Evolutionary conservation across 2,329 filamentous ascomycete genomes (phyloP).

Genomic region (Pseudogymnoascus sp.): DNA sequence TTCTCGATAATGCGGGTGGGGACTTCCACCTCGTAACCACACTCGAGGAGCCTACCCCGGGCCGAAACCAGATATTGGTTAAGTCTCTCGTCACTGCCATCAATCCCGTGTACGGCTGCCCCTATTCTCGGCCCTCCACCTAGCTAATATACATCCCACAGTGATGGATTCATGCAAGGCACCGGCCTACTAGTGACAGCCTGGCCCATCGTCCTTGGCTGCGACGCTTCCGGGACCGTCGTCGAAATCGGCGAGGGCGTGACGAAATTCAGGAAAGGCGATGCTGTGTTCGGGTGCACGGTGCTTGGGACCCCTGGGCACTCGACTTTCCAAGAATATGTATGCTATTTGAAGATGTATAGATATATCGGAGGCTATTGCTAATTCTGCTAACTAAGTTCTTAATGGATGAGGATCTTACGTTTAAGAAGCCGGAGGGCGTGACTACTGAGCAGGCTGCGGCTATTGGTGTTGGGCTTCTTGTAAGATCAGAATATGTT

Average conservation of each 20-base stretch:
- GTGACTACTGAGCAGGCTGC: constrained; percentile 27
- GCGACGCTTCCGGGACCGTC: constrained; percentile 30
- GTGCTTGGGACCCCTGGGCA: constrained; percentile 28
- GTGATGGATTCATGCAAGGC: constrained; percentile 29
- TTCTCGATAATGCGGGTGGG: constrained; percentile 16
- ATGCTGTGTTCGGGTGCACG: constrained; percentile 30
- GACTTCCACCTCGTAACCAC: constrained; percentile 16
- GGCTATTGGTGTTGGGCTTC: constrained; percentile 29
- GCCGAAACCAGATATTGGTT: constrained; percentile 29
- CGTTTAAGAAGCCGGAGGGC: constrained; percentile 26
- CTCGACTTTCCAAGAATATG: constrained; percentile 31
- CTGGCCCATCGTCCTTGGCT: constrained; percentile 32
- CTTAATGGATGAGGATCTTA: constrained; percentile 29
- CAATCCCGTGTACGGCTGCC: constrained; percentile 29
- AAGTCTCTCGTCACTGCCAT: constrained; percentile 30
- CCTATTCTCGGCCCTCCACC: not conserved
- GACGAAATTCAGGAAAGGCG: constrained; percentile 27
- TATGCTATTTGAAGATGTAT: not conserved
- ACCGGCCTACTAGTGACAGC: constrained; percentile 27
- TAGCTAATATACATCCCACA: constrained; percentile 14
- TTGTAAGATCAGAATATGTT: constrained; percentile 21
- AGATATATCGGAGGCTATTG: not conserved
- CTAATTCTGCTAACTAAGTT: constrained; percentile 19
- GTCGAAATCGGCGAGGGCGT: constrained; percentile 25
- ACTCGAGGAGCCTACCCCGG: constrained; percentile 24